Evolutionary conservation across 169 alveolate genomes (phyloP).

Genomic region (Theileria equi): DNA sequence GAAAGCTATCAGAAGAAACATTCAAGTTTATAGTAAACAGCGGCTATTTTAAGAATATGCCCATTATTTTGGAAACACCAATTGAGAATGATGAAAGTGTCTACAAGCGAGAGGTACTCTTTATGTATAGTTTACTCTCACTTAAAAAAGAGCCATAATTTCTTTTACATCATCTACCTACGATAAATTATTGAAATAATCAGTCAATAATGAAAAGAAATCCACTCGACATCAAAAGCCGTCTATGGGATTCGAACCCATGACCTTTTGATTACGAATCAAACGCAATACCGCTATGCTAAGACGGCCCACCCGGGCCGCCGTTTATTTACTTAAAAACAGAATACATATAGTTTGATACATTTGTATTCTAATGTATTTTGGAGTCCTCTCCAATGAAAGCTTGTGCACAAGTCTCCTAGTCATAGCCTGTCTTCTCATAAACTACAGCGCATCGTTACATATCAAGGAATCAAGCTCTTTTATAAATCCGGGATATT

Average conservation of each 20-base stretch:
- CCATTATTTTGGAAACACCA: slow-evolving; percentile 86
- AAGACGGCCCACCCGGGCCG: slow-evolving; percentile 67
- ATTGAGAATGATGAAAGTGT: slow-evolving; percentile 77
- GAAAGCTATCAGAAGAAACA: slow-evolving; percentile 81
- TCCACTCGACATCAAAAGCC: slow-evolving; percentile 49
- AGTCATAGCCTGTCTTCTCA: too few relatives aligned
- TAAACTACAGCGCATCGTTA: too few relatives aligned
- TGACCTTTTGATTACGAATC: slow-evolving; percentile 85
- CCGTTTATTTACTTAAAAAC: background rate
- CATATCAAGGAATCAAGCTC: too few relatives aligned
- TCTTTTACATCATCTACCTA: background rate
- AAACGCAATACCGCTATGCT: slow-evolving; percentile 85
- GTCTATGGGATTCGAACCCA: slow-evolving; percentile 85
- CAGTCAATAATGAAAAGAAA: background rate
- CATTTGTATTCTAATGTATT: too few relatives aligned
- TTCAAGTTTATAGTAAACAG: slow-evolving; percentile 80
- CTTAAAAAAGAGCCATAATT: slow-evolving; percentile 23
- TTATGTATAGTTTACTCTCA: slow-evolving; percentile 70
- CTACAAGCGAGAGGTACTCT: slow-evolving; percentile 79
- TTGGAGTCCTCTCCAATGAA: too few relatives aligned
- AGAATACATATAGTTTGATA: too few relatives aligned
- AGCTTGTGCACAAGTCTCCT: too few relatives aligned
- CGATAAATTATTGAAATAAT: background rate
- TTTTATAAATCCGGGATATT: too few relatives aligned
- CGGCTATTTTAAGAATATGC: slow-evolving; percentile 80